phyloP scores from a whole-genome alignment of 2,329 filamentous ascomycete genomes.

The Alternaria longipes region DNA sequence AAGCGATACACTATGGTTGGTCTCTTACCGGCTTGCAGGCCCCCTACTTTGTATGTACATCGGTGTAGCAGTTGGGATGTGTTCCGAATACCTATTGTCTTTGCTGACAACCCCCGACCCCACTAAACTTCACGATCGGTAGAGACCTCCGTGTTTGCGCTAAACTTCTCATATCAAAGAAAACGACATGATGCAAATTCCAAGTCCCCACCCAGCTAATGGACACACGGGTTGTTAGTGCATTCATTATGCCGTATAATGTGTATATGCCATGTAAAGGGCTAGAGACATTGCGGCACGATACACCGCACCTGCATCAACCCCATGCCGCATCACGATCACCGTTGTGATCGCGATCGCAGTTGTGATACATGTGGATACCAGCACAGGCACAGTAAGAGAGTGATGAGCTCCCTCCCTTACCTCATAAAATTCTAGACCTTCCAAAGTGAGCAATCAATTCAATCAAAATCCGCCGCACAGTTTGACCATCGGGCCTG shows the following conservation, averaged over 20 bases:
- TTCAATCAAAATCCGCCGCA: neutral
- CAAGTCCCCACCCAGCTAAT: slow-evolving; percentile 1
- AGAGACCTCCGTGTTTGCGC: neutral
- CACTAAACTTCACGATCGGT: slow-evolving; percentile 1
- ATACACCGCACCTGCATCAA: neutral
- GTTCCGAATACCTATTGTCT: neutral
- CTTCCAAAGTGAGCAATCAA: neutral
- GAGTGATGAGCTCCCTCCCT: neutral
- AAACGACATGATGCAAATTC: neutral
- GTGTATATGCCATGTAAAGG: neutral
- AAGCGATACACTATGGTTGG: neutral
- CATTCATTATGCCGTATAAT: neutral
- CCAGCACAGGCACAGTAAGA: neutral
- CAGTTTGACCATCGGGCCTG: neutral
- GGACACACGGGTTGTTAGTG: neutral
- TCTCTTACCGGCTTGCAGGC: neutral
- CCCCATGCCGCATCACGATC: neutral
- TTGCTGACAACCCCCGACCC: neutral
- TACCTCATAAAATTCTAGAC: neutral
- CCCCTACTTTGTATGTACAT: neutral
- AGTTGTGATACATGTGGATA: neutral
- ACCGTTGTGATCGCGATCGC: slow-evolving; percentile 3
- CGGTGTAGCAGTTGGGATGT: neutral
- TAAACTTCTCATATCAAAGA: neutral
- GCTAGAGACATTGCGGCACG: neutral